Evolutionary conservation across 179 eudicot species (phyloP).

Genomic region (Silene noctiflora): DNA sequence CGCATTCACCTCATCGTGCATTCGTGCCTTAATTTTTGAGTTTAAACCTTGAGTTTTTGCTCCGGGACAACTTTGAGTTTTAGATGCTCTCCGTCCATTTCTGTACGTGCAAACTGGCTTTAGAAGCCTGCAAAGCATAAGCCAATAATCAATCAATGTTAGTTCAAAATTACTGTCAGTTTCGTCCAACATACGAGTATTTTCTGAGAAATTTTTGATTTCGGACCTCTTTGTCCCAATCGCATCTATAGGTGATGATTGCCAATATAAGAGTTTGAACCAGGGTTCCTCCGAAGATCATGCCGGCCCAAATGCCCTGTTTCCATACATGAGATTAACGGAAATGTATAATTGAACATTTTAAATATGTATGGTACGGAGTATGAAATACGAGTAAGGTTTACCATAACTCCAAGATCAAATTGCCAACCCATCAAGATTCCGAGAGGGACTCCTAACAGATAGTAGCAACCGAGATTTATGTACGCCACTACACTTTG

Average conservation of each 20-base stretch:
- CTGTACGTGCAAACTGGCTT: slow-evolving; percentile 23
- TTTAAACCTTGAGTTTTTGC: no score
- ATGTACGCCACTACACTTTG: background rate
- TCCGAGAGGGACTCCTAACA: background rate
- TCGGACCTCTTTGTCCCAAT: slow-evolving; percentile 48
- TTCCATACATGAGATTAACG: no score
- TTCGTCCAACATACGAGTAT: background rate
- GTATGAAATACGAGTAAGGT: no score
- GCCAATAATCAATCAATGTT: background rate
- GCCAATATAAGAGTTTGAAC: slow-evolving; percentile 34
- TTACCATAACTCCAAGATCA: no score
- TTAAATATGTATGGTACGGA: no score
- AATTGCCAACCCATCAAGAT: background rate
- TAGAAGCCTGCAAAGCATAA: slow-evolving; percentile 30
- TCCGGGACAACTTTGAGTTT: background rate
- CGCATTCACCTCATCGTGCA: no score
- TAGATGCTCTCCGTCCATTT: slow-evolving; percentile 26
- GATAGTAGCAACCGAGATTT: background rate
- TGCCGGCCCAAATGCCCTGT: slow-evolving; percentile 45
- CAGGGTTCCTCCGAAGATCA: slow-evolving; percentile 43
- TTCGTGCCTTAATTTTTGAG: no score
- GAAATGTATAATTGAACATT: no score
- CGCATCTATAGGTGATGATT: slow-evolving; percentile 34
- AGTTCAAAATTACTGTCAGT: background rate
- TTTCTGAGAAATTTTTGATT: background rate